phyloP scores from a whole-genome alignment of 768 basidiomycete species.

The Lactarius pseudohatsudake region DNA sequence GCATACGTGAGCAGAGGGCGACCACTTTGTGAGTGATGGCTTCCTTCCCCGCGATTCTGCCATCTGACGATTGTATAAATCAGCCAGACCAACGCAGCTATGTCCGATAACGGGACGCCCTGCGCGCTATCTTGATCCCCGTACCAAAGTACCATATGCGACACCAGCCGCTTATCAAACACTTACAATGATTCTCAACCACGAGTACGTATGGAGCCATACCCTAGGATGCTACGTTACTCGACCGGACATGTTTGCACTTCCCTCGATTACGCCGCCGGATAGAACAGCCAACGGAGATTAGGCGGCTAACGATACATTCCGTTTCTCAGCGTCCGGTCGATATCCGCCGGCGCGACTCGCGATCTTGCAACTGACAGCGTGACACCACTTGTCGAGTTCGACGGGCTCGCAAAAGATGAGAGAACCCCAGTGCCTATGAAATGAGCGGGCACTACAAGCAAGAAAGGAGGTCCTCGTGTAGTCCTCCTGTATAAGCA shows the following conservation, averaged over 20 bases:
- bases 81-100: slow-evolving; percentile 62
- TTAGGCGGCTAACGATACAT: neutral
- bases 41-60: slow-evolving; percentile 14
- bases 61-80: slow-evolving; percentile 1
- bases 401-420: neutral
- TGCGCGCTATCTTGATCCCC: slow-evolving; percentile 80
- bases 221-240: slow-evolving; percentile 45
- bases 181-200: slow-evolving; percentile 58
- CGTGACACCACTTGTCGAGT: neutral
- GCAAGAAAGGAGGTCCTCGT: neutral
- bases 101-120: slow-evolving; percentile 80
- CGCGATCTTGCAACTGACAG: neutral
- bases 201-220: slow-evolving; percentile 68
- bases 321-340: neutral
- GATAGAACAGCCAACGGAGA: slow-evolving; percentile 1
- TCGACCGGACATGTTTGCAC: neutral
- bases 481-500: neutral
- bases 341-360: neutral
- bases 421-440: neutral
- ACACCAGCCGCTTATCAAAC: slow-evolving; percentile 62
- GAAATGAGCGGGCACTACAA: neutral
- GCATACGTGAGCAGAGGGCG: slow-evolving; percentile 65
- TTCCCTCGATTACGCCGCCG: neutral
- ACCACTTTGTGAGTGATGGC: slow-evolving; percentile 52
- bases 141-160: slow-evolving; percentile 77